Percentiles rank a stretch among this genome's conserved stretches.
These are phyloP conservation scores for Botrytis fragariae DNA, from an alignment of 2,329 filamentous ascomycete genomes.

Conservation along the genomic window DNA sequence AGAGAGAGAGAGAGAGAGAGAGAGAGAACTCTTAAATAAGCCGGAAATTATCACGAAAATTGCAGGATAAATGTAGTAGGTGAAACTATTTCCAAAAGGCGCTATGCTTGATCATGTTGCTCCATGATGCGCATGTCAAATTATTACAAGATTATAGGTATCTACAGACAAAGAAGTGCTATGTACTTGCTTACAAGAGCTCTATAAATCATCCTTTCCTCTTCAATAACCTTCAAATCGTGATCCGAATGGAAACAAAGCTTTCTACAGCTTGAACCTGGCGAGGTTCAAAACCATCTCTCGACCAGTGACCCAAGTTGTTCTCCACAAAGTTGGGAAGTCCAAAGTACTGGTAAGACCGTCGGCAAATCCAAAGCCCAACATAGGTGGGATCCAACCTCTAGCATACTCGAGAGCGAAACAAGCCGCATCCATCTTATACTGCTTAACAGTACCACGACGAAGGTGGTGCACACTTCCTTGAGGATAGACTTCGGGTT, in stretches of 20 bases:
- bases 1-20: too few species aligned
- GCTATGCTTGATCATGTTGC: neutral
- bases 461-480: conserved; percentile 70
- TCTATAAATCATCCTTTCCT: conserved; percentile 1
- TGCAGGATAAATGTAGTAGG: neutral
- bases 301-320: conserved; percentile 67
- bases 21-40: neutral
- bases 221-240: neutral
- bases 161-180: conserved; percentile 13
- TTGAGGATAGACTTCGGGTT: conserved; percentile 66
- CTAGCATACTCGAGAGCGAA: conserved; percentile 82
- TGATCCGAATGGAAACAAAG: neutral
- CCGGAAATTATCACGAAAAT: neutral
- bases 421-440: conserved; percentile 72
- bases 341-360: conserved; percentile 77
- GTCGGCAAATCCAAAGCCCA: conserved; percentile 86
- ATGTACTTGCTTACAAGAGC: neutral
- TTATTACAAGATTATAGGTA: conserved; percentile 3
- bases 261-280: conserved; percentile 33
- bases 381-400: conserved; percentile 91
- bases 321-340: conserved; percentile 79
- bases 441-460: conserved; percentile 75
- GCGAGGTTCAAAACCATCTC: conserved; percentile 75
- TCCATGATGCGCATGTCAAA: neutral
- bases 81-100: neutral